Evolutionary conservation across 441 rosid species (phyloP).

Genomic region (Geranium incanum): DNA sequence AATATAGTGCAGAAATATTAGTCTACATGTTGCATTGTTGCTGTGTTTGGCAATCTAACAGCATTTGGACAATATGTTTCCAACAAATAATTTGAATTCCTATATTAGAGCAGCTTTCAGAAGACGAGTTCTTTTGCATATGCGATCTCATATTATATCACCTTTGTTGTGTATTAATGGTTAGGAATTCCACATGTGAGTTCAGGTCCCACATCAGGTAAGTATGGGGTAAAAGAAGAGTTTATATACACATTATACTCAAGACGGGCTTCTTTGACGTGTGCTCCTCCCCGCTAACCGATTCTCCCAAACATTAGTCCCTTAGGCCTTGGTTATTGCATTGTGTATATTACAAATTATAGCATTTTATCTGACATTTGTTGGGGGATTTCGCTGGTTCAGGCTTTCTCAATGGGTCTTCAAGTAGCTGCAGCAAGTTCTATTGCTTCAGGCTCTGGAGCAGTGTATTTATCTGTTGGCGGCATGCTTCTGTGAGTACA

Average conservation of each 20-base stretch:
- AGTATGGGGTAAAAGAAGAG: too few species aligned
- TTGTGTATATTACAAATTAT: background rate
- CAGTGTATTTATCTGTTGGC: conserved; percentile 55
- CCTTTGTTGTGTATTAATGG: background rate
- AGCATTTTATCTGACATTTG: conserved; percentile 15
- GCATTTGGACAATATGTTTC: background rate
- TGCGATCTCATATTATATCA: background rate
- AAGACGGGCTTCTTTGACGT: too few species aligned
- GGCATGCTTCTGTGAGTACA: conserved; percentile 64
- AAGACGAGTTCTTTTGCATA: background rate
- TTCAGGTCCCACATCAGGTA: too few species aligned
- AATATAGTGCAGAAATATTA: too few species aligned
- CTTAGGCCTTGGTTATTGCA: background rate
- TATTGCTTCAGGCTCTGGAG: conserved; percentile 35
- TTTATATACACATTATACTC: too few species aligned
- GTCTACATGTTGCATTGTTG: too few species aligned
- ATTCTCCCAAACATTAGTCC: too few species aligned
- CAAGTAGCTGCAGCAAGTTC: conserved; percentile 50
- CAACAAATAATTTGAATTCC: background rate
- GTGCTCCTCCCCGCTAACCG: too few species aligned
- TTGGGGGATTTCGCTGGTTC: conserved; percentile 19
- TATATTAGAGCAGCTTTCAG: background rate
- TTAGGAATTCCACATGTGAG: too few species aligned
- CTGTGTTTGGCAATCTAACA: background rate
- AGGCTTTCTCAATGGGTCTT: conserved; percentile 49